These are phyloP conservation scores for Scheffersomyces titani DNA, from an alignment of 1,139 yeast species.

Conservation along the genomic window DNA sequence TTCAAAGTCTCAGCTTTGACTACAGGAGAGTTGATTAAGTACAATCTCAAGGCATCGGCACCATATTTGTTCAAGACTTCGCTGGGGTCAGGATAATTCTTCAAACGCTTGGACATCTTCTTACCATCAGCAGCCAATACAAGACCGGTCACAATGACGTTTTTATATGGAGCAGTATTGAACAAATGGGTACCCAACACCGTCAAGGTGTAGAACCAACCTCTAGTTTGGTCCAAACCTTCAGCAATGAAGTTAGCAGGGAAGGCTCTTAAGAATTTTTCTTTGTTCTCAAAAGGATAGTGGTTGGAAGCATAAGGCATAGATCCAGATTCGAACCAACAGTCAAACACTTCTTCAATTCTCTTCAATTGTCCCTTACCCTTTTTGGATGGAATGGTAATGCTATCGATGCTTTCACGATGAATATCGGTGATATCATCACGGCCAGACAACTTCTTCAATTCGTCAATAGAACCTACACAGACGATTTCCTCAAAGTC, in stretches of 20 bases:
- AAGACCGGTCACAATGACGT: conserved; percentile 95
- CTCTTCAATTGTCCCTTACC: conserved; percentile 90
- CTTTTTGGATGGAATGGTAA: conserved; percentile 89
- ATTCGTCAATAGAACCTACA: conserved; percentile 86
- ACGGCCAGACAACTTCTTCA: conserved; percentile 80
- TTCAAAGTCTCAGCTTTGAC: conserved; percentile 94
- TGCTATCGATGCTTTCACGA: conserved; percentile 87
- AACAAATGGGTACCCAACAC: conserved; percentile 95
- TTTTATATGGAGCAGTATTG: conserved; percentile 89
- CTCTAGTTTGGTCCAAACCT: conserved; percentile 99
- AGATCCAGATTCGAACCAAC: conserved; percentile 99
- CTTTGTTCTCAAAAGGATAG: conserved; percentile 89
- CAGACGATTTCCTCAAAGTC: conserved; percentile 92
- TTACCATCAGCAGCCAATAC: conserved; percentile 98
- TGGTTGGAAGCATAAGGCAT: conserved; percentile 99
- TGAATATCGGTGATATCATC: conserved; percentile 83
- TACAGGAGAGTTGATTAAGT: conserved; percentile 96
- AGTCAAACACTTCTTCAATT: conserved; percentile 97
- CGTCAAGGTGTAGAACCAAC: conserved; percentile 98
- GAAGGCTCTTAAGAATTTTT: conserved; percentile 68
- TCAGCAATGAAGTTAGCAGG: conserved; percentile 98
- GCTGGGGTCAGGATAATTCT: conserved; percentile 96
- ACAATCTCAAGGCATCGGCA: conserved; percentile 95
- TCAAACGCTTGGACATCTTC: conserved; percentile 97
- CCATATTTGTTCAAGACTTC: conserved; percentile 84